phyloP scores from a whole-genome alignment of 2,329 filamentous ascomycete species.

The Davidsoniella australis region DNA sequence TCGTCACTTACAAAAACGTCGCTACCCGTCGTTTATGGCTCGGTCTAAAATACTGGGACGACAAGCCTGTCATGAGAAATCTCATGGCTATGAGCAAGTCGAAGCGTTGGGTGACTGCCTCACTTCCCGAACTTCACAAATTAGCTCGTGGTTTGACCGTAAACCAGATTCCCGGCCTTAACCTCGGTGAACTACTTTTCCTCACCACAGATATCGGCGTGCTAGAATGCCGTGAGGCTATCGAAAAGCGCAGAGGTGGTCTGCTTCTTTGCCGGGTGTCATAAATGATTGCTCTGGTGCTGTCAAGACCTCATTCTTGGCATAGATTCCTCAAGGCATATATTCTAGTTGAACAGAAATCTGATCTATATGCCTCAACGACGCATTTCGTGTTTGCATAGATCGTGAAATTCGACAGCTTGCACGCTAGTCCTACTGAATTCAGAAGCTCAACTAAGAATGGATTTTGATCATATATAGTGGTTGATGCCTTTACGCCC shows the following conservation, averaged over 20 bases:
- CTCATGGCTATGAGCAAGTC: slow-evolving; percentile 56
- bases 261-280: slow-evolving; percentile 56
- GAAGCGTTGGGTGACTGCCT: slow-evolving; percentile 51
- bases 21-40: slow-evolving; percentile 67
- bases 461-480: background rate
- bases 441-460: background rate
- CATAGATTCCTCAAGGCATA: background rate
- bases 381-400: too few species aligned
- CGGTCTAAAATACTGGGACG: slow-evolving; percentile 78
- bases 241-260: slow-evolving; percentile 67
- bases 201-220: slow-evolving; percentile 62
- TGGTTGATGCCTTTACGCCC: too few species aligned
- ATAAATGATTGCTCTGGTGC: slow-evolving; percentile 16
- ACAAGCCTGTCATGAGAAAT: slow-evolving; percentile 56
- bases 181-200: slow-evolving; percentile 69
- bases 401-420: too few species aligned
- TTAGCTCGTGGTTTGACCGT: slow-evolving; percentile 53
- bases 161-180: slow-evolving; percentile 52
- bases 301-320: background rate
- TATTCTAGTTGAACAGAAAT: too few species aligned
- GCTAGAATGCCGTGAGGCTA: slow-evolving; percentile 65
- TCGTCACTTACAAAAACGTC: slow-evolving; percentile 53
- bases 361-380: background rate
- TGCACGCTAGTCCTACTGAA: background rate
- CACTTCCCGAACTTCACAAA: slow-evolving; percentile 41